Evolutionary conservation across 179 eudicot genomes (phyloP).

Genomic region (Silene vulgaris): DNA sequence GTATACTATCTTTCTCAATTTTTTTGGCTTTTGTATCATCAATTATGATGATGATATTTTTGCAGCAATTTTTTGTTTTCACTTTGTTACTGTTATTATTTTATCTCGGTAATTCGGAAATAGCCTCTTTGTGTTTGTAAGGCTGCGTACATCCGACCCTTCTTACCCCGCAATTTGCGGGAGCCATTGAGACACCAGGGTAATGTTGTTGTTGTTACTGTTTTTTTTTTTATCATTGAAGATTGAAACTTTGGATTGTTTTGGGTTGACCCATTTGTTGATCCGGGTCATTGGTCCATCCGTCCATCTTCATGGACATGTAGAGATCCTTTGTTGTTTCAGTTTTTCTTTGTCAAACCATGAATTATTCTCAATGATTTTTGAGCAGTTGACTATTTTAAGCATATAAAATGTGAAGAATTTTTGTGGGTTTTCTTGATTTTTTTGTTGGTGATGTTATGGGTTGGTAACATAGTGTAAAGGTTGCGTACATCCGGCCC

Average conservation of each 20-base stretch:
- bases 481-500: not conserved
- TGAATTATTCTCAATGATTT: constrained; percentile 8
- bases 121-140: no score
- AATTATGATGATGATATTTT: no score
- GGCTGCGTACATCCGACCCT: no score
- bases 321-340: constrained; percentile 1
- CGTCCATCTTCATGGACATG: not conserved
- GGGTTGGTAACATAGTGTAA: not conserved
- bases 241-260: not conserved
- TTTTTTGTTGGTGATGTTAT: constrained; percentile 7
- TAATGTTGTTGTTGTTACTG: not conserved
- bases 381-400: constrained; percentile 9
- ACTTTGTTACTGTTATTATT: not conserved
- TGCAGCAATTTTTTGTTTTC: no score
- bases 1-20: not conserved
- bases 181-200: no score
- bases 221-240: not conserved
- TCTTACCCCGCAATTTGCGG: no score
- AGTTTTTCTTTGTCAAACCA: not conserved
- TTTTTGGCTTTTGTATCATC: not conserved
- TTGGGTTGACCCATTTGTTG: constrained; percentile 16
- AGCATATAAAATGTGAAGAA: not conserved
- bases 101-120: not conserved
- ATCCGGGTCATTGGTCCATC: constrained; percentile 4
- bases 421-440: not conserved